These are phyloP conservation scores for Penicillium chermesinum DNA, from an alignment of 495 filamentous ascomycete genomes.

Conservation along the genomic window DNA sequence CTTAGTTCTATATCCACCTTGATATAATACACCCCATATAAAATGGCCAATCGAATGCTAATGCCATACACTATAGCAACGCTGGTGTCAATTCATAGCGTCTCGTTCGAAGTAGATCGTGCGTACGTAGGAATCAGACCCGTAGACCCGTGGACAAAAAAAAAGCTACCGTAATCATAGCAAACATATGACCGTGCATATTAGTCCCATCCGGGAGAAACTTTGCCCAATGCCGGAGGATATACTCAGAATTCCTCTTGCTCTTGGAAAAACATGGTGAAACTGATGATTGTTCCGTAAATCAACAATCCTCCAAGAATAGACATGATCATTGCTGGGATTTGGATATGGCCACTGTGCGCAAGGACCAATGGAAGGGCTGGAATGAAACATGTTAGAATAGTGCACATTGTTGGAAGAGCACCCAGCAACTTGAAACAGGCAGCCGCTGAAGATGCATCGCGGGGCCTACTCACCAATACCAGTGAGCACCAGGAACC, in stretches of 20 bases:
- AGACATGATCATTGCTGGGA: constrained; percentile 92
- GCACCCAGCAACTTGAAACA: background rate
- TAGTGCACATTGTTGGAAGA: background rate
- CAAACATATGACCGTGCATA: too few species aligned
- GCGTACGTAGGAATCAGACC: constrained; percentile 17
- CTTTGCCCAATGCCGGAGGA: background rate
- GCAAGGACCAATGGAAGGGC: constrained; percentile 89
- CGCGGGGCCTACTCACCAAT: constrained; percentile 62
- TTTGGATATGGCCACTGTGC: constrained; percentile 71
- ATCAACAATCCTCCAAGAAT: constrained; percentile 89
- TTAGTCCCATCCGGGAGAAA: too few species aligned
- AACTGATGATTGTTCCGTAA: constrained; percentile 96
- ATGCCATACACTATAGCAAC: constrained; percentile 13
- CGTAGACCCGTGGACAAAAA: constrained; percentile 8
- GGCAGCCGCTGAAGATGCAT: background rate
- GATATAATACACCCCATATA: constrained; percentile 21
- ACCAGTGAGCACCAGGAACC: constrained; percentile 96
- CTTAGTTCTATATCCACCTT: constrained; percentile 20
- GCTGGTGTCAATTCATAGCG: constrained; percentile 6
- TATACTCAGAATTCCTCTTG: constrained; percentile 73
- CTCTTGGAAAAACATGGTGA: constrained; percentile 96
- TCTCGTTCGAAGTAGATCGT: constrained; percentile 15
- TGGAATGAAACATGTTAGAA: constrained; percentile 36
- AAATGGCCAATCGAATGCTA: constrained; percentile 15
- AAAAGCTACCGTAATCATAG: constrained; percentile 13